A percentile compares a stretch with the other conserved stretches of the same genome.
Conservation (phyloP, 2,329 filamentous ascomycete species). For the Leptographium lundbergii region DNA sequence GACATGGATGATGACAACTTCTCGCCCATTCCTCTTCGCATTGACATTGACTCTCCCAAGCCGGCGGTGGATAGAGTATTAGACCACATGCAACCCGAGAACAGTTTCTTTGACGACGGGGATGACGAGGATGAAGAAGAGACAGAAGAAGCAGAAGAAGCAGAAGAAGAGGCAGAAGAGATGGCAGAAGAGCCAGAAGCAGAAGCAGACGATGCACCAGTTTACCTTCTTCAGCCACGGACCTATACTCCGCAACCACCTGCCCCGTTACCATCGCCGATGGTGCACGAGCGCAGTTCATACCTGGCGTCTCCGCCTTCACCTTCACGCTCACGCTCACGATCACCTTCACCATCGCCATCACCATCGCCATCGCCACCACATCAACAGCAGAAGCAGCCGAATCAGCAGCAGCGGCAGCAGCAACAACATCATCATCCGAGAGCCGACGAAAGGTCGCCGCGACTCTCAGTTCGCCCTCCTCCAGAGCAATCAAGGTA, state of each 20-base stretch:
- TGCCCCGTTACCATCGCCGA: conserved; percentile 34
- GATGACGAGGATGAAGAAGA: neutral
- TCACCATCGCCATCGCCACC: neutral
- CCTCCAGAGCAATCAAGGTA: neutral
- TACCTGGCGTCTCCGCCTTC: neutral
- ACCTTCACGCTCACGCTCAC: neutral
- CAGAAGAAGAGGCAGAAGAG: neutral
- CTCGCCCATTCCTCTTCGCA: neutral
- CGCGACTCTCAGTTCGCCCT: neutral
- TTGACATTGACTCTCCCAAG: neutral
- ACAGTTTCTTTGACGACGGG: neutral
- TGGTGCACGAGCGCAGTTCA: conserved; percentile 14
- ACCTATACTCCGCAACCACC: conserved; percentile 43
- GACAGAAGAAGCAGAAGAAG: no score
- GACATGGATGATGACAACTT: neutral
- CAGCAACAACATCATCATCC: neutral
- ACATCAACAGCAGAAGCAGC: no score
- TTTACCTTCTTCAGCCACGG: conserved; percentile 43
- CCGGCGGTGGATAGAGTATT: neutral
- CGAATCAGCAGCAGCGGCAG: no score
- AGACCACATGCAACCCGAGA: neutral
- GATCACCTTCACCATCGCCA: neutral
- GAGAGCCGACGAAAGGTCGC: neutral
- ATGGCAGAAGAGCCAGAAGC: no score
- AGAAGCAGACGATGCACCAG: conserved; percentile 9